Evolutionary conservation across 2,329 filamentous ascomycete species (phyloP), one percentile per base, ranked within the genome.

Genomic region (Amauroascus verrucosus): DNA sequence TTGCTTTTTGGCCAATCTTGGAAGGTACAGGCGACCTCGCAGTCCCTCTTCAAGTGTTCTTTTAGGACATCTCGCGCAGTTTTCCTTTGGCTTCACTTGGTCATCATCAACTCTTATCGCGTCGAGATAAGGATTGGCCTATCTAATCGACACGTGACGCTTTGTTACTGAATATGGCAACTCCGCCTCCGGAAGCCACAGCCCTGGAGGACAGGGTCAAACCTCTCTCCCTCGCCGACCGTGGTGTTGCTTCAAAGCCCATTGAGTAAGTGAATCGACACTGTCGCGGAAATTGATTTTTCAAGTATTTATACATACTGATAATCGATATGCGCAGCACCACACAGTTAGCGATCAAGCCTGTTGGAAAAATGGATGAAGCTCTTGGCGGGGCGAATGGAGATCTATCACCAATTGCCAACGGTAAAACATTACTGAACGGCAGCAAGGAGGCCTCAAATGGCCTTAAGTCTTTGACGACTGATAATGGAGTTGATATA

Each of bases 111-210:
- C 38, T 2, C 48, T 43, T 44, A 35, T 49, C 47, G 41, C n/a
- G n/a, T 38, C 32, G 1, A 30, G 50, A 51, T 51, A 51, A 44
- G 37, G 22, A n/a, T 14, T 46, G n/a, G 14, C 30, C 8, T 7
- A 11, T 18, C 50, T 46, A 43, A 46, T 52, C 32, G 6, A 2
- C 53, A 55, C 50, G 50, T 51, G 62, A 57, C 58, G 58, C 54
- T 56, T 55, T 53, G 56, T 58, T 50, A 54, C 57, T 58, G 58
- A 62, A 41, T 43, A 72, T 72, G 70, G 70, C 69, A 62, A 72
- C 70, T 49, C 69, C 70, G 63, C 70, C 70, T 61, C 68, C 69
- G 49, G 70, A 72, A 65, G 55, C 65, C 60, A 59, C 65, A 54
- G 54, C 63, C 35, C 51, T 67, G 64, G 67, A 70, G 63, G 67